phyloP scores from a whole-genome alignment of 108 stramenopile genomes.

The Tribonema minus region DNA sequence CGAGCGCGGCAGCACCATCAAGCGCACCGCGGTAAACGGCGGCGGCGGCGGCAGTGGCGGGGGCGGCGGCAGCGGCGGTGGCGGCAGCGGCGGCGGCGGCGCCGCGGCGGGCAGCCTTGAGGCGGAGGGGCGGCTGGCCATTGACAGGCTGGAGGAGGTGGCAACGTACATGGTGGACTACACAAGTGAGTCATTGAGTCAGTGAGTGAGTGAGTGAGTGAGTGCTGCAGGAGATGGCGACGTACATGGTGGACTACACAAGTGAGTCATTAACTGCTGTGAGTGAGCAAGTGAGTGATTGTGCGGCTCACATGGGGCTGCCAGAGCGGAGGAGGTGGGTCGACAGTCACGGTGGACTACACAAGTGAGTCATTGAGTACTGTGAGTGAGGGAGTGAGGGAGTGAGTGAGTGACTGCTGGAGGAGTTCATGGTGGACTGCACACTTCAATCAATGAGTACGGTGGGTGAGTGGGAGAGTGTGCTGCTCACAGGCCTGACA shows the following conservation, averaged over 20 bases:
- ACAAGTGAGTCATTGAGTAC: no score
- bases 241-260: conserved; percentile 59
- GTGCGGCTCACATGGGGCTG: no score
- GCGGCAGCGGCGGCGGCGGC: background rate
- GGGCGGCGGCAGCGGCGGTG: background rate
- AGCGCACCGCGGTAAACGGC: background rate
- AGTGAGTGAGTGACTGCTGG: no score
- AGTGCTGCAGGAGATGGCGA: conserved; percentile 57
- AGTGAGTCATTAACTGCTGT: no score
- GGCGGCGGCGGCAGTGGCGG: background rate
- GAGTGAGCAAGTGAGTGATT: no score
- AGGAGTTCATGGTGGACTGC: no score
- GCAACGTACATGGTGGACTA: conserved; percentile 59
- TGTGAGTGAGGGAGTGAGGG: no score
- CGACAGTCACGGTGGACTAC: conserved; percentile 57
- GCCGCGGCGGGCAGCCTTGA: conserved; percentile 3
- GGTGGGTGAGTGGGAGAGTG: no score
- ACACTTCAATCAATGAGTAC: conserved; percentile 55
- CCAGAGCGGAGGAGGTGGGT: no score
- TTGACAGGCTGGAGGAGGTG: conserved; percentile 55
- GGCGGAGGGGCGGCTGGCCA: conserved; percentile 39
- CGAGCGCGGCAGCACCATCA: background rate
- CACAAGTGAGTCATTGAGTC: no score
- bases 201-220: no score
- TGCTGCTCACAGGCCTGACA: no score